phyloP scores from a whole-genome alignment of 768 basidiomycete genomes.

The Suillus americanus region DNA sequence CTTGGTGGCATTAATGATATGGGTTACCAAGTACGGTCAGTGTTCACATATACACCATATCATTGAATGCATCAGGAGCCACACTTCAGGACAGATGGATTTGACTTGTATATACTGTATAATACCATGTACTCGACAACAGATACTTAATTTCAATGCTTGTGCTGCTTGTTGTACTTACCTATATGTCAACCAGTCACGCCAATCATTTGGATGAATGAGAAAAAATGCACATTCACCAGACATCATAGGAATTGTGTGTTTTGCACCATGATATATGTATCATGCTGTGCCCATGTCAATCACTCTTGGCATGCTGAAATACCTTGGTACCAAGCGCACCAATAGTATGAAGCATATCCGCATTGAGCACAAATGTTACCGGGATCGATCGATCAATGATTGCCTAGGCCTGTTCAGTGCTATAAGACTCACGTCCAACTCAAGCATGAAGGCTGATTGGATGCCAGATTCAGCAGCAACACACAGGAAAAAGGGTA shows the following conservation, averaged over 20 bases:
- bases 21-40: neutral
- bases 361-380: neutral
- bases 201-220: neutral
- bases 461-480: neutral
- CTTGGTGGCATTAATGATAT: neutral
- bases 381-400: too few relatives aligned
- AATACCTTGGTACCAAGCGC: neutral
- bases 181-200: neutral
- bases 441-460: neutral
- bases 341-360: neutral
- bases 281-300: neutral
- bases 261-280: neutral
- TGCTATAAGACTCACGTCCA: neutral
- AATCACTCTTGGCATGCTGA: neutral
- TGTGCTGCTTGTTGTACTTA: neutral
- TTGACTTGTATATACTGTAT: neutral
- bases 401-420: too few relatives aligned
- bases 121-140: neutral
- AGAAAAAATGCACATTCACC: neutral
- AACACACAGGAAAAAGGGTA: neutral
- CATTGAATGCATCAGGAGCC: neutral
- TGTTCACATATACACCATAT: neutral
- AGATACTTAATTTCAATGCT: neutral
- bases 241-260: neutral
- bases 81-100: neutral